Percentiles rank a stretch among this genome's conserved stretches.
Evolutionary conservation across 805 yeast genomes (phyloP).

Genomic region (Saccharomycopsis capsularis): DNA sequence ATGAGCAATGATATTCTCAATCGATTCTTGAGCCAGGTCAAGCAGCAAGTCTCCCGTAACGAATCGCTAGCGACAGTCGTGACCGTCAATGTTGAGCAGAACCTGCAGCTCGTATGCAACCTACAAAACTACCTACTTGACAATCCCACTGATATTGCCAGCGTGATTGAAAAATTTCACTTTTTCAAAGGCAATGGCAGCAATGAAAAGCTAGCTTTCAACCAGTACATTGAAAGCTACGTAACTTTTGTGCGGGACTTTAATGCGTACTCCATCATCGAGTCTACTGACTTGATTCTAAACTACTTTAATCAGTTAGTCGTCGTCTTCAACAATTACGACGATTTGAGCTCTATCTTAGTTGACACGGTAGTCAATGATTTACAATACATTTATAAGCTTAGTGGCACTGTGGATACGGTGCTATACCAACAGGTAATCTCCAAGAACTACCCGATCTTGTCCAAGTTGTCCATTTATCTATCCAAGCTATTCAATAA

Average conservation of each 20-base stretch:
- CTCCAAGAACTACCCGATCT: slow-evolving; percentile 10
- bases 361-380: slow-evolving; percentile 6
- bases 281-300: slow-evolving; percentile 16
- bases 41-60: neutral
- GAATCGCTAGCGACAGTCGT: neutral
- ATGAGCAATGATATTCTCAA: neutral
- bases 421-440: neutral
- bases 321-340: slow-evolving; percentile 18
- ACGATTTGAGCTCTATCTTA: slow-evolving; percentile 9
- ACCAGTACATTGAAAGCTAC: neutral
- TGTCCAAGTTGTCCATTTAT: slow-evolving; percentile 10
- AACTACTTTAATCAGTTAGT: slow-evolving; percentile 15
- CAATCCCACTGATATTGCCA: neutral
- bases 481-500: slow-evolving; percentile 20
- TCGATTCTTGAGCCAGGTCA: neutral
- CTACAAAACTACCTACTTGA: neutral
- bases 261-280: slow-evolving; percentile 11
- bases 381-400: slow-evolving; percentile 7
- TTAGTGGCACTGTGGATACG: slow-evolving; percentile 4
- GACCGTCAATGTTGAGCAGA: neutral
- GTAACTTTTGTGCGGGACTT: slow-evolving; percentile 11
- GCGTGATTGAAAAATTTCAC: neutral
- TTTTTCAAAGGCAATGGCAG: neutral
- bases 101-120: neutral
- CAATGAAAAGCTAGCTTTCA: neutral